Percentiles rank a stretch among this genome's conserved stretches.
phyloP scores from a whole-genome alignment of 352 stramenopile species.

The Phytophthora europaea region DNA sequence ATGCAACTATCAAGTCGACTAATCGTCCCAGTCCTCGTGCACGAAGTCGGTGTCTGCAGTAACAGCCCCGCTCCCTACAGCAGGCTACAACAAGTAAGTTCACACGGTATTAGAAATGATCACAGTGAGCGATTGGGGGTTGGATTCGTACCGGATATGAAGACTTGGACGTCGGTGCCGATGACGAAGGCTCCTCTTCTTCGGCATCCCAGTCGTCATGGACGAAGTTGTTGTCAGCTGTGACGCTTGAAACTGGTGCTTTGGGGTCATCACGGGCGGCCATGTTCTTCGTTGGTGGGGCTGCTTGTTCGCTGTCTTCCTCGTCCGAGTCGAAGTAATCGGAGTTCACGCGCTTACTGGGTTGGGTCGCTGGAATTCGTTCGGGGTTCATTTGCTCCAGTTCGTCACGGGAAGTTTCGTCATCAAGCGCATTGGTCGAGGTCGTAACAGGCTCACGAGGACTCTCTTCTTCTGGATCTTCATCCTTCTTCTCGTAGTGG shows the following conservation, averaged over 20 bases:
- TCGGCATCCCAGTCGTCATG: constrained; percentile 83
- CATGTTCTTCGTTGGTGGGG: constrained; percentile 19
- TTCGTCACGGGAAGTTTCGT: constrained; percentile 20
- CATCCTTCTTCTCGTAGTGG: constrained; percentile 39
- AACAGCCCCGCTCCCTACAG: constrained; percentile 47
- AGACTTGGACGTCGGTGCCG: constrained; percentile 19
- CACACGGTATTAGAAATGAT: neutral
- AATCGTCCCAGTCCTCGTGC: constrained; percentile 75
- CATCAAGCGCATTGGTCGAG: constrained; percentile 28
- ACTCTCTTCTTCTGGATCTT: constrained; percentile 51
- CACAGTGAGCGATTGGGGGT: neutral
- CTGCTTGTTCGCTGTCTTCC: constrained; percentile 41
- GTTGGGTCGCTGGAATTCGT: neutral
- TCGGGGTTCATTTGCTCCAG: constrained; percentile 17
- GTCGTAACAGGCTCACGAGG: constrained; percentile 38
- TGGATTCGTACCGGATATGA: constrained; percentile 46
- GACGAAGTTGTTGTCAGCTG: constrained; percentile 80
- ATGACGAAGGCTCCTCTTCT: constrained; percentile 32
- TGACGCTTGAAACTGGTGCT: constrained; percentile 32
- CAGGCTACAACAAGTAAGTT: constrained; percentile 14
- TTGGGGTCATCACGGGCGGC: constrained; percentile 5
- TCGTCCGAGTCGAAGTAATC: constrained; percentile 79
- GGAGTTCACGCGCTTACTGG: constrained; percentile 29
- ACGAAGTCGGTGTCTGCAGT: constrained; percentile 74
- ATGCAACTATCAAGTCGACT: neutral